Percentiles rank a stretch among this genome's conserved stretches.
phyloP scores from a whole-genome alignment of 75 land plant genomes.

The Cupressus sempervirens region DNA sequence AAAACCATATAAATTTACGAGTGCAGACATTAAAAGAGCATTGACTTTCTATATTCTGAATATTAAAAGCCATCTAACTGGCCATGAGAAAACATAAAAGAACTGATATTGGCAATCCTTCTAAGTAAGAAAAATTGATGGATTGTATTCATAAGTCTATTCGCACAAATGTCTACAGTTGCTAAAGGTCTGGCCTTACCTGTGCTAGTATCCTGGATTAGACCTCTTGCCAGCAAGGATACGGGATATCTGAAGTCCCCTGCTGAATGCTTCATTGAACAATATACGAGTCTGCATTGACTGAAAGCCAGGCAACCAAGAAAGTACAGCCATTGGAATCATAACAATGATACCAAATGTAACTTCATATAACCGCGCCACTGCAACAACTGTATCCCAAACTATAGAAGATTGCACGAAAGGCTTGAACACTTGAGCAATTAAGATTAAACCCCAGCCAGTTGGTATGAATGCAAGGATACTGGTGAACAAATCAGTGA shows the following conservation, averaged over 20 bases:
- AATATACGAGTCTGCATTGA: constrained; percentile 90
- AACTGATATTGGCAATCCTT: background rate
- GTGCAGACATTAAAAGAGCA: background rate
- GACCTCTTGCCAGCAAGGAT: constrained; percentile 70
- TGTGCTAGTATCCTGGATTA: constrained; percentile 23
- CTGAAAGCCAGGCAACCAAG: constrained; percentile 97
- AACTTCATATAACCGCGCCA: constrained; percentile 81
- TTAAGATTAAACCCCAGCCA: constrained; percentile 83
- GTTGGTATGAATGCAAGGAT: constrained; percentile 83
- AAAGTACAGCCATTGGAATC: constrained; percentile 75
- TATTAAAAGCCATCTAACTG: background rate
- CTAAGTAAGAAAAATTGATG: background rate
- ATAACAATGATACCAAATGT: constrained; percentile 73
- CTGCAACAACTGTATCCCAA: constrained; percentile 64
- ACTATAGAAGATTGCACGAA: constrained; percentile 39
- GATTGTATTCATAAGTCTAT: background rate
- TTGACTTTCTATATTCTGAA: background rate
- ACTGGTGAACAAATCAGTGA: constrained; percentile 65
- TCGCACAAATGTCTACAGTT: background rate
- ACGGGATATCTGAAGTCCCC: constrained; percentile 83
- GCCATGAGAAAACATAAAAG: background rate
- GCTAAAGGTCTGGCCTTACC: background rate
- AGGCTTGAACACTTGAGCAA: constrained; percentile 59
- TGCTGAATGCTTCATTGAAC: constrained; percentile 91
- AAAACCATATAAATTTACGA: background rate